phyloP scores from a whole-genome alignment of 2,329 filamentous ascomycete species.

The Xylaria sp. region DNA sequence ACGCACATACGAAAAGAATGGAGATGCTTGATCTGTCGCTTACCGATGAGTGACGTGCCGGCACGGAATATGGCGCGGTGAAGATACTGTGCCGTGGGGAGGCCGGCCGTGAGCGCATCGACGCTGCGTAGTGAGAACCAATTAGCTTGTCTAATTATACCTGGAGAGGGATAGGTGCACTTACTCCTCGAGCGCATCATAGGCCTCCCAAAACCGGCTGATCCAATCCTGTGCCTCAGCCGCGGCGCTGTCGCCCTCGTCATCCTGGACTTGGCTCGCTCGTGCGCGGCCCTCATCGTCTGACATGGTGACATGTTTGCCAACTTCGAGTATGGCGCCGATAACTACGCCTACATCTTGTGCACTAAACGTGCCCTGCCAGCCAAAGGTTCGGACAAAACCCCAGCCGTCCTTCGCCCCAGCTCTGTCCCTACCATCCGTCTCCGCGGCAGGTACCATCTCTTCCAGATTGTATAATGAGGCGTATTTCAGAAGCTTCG shows the following conservation, averaged over 20 bases:
- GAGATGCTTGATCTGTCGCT: constrained; percentile 88
- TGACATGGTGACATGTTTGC: constrained; percentile 47
- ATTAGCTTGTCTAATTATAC: constrained; percentile 24
- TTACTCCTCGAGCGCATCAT: constrained; percentile 66
- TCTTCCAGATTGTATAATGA: constrained; percentile 91
- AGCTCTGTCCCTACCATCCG: constrained; percentile 62
- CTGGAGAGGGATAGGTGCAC: constrained; percentile 23
- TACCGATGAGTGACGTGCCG: constrained; percentile 83
- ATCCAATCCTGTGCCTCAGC: constrained; percentile 60
- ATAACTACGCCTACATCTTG: constrained; percentile 92
- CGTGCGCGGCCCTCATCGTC: constrained; percentile 34
- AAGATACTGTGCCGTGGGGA: constrained; percentile 81
- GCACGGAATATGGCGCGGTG: constrained; percentile 91
- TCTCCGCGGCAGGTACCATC: constrained; percentile 74
- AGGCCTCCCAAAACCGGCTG: constrained; percentile 64
- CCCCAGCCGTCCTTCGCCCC: constrained; percentile 89
- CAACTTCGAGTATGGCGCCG: constrained; percentile 87
- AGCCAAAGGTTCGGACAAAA: constrained; percentile 95
- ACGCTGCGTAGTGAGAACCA: constrained; percentile 49
- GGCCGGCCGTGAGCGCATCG: constrained; percentile 66
- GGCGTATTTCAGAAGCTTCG: constrained; percentile 84
- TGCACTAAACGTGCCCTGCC: constrained; percentile 88
- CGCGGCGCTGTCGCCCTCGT: constrained; percentile 42
- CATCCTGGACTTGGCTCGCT: constrained; percentile 32
- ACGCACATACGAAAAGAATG: constrained; percentile 92